Base-by-base conservation (phyloP, 2,329 filamentous ascomycete genomes). In the Colletotrichum zoysiae region DNA sequence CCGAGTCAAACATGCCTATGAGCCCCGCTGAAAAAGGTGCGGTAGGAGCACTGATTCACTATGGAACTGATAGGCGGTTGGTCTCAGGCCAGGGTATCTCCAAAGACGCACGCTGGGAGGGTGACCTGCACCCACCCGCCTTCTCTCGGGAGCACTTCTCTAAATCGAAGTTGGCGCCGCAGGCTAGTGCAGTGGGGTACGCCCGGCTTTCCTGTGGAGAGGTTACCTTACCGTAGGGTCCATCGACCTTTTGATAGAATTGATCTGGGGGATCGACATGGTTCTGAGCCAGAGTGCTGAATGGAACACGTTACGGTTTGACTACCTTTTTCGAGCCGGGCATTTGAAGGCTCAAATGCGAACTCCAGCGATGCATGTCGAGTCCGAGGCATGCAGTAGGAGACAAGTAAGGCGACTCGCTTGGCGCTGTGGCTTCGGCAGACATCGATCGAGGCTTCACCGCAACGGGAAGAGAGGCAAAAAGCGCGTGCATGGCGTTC, bases 11-110 rank as follows among this genome's bases (percentile, higher is more conserved):
- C 8, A 14, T 26, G 20, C 38, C 18, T 51, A 7, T 33, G 8
- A 30, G 46, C 20, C 30, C 58, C 68, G 57, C 57, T 62, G 69
- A 71, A 59, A 55, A 71, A 58, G 53, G 65, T 71, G 65, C 59
- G 65, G 69, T 53, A 30, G 38, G 26, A 55, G 35, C 23, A 38
- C 38, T 38, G 35, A 9, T 38, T 38, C 11, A 30, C 30, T 30
- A 30, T 30, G 30, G 30, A 38, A 38, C 8, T 26, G 16, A 33
- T 20, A 33, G 42, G 30, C 53, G n/a, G 38, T 23, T 9, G 67
- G 56, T 67, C 50, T 26, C 42, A 58, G 18, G 48, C 26, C 44
- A 56, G 63, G 40, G 33, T 63, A 26, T 57, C 33, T 58, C 50
- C 26, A 67, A 62, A 50, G 64, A 50, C 62, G 64, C 64, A 50